Percentiles rank a stretch among this genome's conserved stretches.
phyloP scores from a whole-genome alignment of 139 green algal genomes.

The Chlamydomonas sphaeroides region DNA sequence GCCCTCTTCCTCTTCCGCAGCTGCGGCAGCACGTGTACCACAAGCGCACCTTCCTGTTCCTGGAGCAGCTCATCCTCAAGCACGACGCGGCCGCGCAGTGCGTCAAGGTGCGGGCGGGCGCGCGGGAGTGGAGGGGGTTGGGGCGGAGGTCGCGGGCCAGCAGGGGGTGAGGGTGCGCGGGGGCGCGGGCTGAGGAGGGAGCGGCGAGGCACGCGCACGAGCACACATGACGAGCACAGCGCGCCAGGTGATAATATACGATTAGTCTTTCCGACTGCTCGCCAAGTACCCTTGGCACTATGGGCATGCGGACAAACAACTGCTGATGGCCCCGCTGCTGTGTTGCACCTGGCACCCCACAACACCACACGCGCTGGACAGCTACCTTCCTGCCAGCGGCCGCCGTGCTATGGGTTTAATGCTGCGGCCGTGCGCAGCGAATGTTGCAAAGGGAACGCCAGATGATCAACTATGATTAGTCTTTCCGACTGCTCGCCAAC shows the following conservation, averaged over 20 bases:
- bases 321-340: not conserved
- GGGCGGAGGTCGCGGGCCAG: too few species aligned
- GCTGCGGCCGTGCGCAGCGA: too few species aligned
- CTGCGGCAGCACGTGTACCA: constrained; percentile 95
- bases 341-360: too few species aligned
- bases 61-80: constrained; percentile 99
- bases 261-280: constrained; percentile 8
- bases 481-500: not conserved
- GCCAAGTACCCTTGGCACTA: not conserved
- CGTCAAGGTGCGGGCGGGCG: constrained; percentile 68
- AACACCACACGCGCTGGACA: too few species aligned
- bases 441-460: too few species aligned
- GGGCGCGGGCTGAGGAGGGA: not conserved
- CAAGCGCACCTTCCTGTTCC: constrained; percentile 98
- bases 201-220: too few species aligned
- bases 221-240: too few species aligned
- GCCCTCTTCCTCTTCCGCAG: constrained; percentile 49
- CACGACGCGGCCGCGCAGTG: constrained; percentile 81
- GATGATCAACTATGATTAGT: not conserved
- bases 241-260: not conserved
- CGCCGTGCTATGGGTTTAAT: too few species aligned
- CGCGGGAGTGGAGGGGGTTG: not conserved
- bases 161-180: too few species aligned
- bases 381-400: too few species aligned
- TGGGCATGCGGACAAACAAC: constrained; percentile 1